phyloP scores from a whole-genome alignment of 179 eudicot species.

The Beta macrorhiza region DNA sequence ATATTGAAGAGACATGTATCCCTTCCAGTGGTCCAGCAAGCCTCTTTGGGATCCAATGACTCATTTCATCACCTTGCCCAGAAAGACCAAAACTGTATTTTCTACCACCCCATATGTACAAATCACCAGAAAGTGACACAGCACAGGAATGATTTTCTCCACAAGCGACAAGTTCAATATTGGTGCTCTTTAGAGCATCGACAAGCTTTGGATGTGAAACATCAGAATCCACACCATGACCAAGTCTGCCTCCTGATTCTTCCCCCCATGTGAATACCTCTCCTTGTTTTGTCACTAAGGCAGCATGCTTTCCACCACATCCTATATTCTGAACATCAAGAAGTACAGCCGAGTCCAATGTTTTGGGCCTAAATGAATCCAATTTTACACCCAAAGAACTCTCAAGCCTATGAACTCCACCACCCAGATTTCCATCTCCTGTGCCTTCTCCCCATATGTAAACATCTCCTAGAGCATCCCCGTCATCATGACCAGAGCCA shows the following conservation, averaged over 20 bases:
- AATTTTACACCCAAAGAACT: constrained; percentile 34
- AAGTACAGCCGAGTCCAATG: constrained; percentile 57
- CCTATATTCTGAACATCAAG: constrained; percentile 66
- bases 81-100: constrained; percentile 38
- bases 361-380: constrained; percentile 58
- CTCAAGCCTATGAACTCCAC: constrained; percentile 40
- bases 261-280: constrained; percentile 89
- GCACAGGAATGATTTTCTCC: constrained; percentile 81
- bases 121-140: constrained; percentile 65
- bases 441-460: constrained; percentile 75
- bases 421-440: constrained; percentile 51
- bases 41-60: constrained; percentile 64
- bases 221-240: constrained; percentile 64
- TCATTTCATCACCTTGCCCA: constrained; percentile 40
- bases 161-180: constrained; percentile 59
- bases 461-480: constrained; percentile 59
- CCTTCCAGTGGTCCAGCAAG: constrained; percentile 59
- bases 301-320: constrained; percentile 68
- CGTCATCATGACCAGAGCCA: constrained; percentile 56
- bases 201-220: constrained; percentile 57
- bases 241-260: constrained; percentile 64
- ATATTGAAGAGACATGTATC: constrained; percentile 49
- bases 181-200: constrained; percentile 46
- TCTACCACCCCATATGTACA: constrained; percentile 74
- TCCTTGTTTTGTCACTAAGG: constrained; percentile 73